Evolutionary conservation across 2,329 filamentous ascomycete genomes (phyloP), one percentile per base, ranked within the genome.

Genomic region (Alternaria sp.): DNA sequence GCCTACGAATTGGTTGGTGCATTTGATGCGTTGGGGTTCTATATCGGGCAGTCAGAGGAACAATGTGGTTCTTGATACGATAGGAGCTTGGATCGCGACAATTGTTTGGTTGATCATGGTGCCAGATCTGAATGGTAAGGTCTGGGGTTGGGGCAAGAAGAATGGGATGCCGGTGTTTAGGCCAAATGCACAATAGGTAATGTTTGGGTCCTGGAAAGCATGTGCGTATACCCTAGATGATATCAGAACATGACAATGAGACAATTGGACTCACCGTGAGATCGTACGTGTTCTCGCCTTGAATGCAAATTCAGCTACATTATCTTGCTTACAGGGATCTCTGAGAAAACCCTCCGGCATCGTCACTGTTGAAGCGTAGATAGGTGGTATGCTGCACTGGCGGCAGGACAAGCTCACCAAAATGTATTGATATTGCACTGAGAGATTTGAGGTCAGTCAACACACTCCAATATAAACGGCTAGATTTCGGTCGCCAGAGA

Each of bases 1-100:
- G 44, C 90, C 92, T 0, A 91, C 93, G 11, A 90, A 88, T 61
- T 87, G 89, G 63, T 75, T 97, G 47, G 92, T 91, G 1, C 79
- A 86, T 57, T 71, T 92, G 59, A 90, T 97, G 88, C 88, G 90
- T 67, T 89, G 86, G 20, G 80, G 81, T 26, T 75, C 80, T 26
- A 73, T 87, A 61, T 84, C 84, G 5, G 81, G 83, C 34, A 85
- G 83, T 64, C 82, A 83, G 28, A 82, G 84, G 62, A 85, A 88
- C 63, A 83, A 80, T 38, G 75, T 83, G 59, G 65, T 88, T 11
- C 69, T 82, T 16, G 87, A 89, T 66, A 87, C 85, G 2, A 59
- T 88, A 49, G 82, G 83, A 43, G 81, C 82, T 59, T 87, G 85
- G 83, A 66, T 86, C 7, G 82, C 82, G 47, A 81, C 79, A 53